phyloP scores from a whole-genome alignment of 805 yeast species.

The Hanseniaspora meyeri region DNA sequence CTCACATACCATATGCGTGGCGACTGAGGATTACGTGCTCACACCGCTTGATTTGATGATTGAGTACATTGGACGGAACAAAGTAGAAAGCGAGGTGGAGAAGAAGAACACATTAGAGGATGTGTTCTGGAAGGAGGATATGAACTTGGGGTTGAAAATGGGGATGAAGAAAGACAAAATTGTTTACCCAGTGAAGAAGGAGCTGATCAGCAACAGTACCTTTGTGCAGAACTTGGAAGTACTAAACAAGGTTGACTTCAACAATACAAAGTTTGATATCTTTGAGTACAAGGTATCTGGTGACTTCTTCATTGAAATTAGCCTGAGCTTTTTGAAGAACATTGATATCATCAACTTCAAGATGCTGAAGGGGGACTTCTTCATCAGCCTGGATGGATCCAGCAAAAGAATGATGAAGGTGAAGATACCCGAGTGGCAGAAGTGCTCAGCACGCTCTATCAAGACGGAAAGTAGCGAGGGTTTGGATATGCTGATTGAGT shows the following conservation, averaged over 20 bases:
- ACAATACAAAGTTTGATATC: conserved; percentile 8
- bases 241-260: conserved; percentile 8
- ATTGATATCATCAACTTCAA: conserved; percentile 9
- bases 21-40: conserved; percentile 8
- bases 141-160: not conserved
- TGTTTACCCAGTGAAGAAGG: not conserved
- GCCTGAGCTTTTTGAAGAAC: conserved; percentile 6
- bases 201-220: not conserved
- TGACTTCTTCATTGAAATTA: conserved; percentile 6
- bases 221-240: conserved; percentile 8
- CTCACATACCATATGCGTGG: conserved; percentile 8
- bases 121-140: conserved; percentile 5
- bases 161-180: not conserved
- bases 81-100: not conserved
- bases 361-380: conserved; percentile 7
- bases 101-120: not conserved
- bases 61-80: conserved; percentile 11
- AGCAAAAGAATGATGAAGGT: conserved; percentile 2
- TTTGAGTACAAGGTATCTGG: conserved; percentile 6
- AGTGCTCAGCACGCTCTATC: not conserved
- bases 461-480: not conserved
- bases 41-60: conserved; percentile 12
- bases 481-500: conserved; percentile 3
- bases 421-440: conserved; percentile 11
- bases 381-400: conserved; percentile 1